Evolutionary conservation across 2,329 filamentous ascomycete genomes (phyloP), one percentile per base, ranked within the genome.

Genomic region (Apiospora phragmitis): DNA sequence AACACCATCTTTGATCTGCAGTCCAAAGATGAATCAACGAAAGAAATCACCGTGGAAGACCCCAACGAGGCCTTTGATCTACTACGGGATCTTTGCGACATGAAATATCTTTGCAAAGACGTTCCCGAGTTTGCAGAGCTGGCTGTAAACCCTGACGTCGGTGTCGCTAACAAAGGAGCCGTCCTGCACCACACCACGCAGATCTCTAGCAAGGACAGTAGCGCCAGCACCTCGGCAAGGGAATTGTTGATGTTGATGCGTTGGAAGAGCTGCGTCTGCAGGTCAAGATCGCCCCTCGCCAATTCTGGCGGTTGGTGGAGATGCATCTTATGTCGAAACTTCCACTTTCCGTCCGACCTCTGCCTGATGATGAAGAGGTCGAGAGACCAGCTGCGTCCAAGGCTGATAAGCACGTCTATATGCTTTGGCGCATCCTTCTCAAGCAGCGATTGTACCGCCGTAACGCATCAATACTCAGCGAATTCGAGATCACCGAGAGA

Each of bases 21-120:
- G 73, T 86, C 92, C 71, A 85, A 89, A 43, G 88, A 92, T 70
- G 80, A 88, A 0, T 90, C 91, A 72, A 92, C 94, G 9, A 86
- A 90, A 69, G 95, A 98, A 79, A 88, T 99, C 76, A 97, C 95
- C 0, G 91, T 99, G 7, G 96, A 99, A 82, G 95, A 98, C 72
- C 97, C 96, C 0, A 98, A 93, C 77, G 93, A 95, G 78, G 90
- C 88, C 0, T 97, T 97, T 75, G 93, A 96, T 77, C 90, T 94
- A 71, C 85, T 97, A 76, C 89, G 94, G 74, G 93, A 96, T 78
- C 84, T 92, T 68, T 91, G 90, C 75, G 94, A 97, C 76, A 83
- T 95, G 42, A 83, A 85, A 5, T 90, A 90, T 74, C 84, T 96
- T 4, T 89, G 89, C 69, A 83, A 81, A 11, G 83, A 85, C 24